These are phyloP conservation scores for Cercospora beticola DNA, from an alignment of 2,329 filamentous ascomycete species.

Conservation along the genomic window DNA sequence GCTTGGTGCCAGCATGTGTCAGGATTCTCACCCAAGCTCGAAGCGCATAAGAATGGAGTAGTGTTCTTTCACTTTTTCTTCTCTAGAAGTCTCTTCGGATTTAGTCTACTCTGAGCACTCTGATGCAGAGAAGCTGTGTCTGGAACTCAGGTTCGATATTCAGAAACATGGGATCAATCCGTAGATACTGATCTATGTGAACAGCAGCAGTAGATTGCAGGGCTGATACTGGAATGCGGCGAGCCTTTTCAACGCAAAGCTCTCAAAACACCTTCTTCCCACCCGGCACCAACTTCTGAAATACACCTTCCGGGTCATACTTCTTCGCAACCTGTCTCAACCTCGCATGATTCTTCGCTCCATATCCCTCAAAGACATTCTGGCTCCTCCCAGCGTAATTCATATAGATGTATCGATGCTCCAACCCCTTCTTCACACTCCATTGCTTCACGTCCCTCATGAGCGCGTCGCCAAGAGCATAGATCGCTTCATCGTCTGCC, in stretches of 20 bases:
- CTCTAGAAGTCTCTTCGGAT: neutral
- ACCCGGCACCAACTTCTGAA: constrained; percentile 19
- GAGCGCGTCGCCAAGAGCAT: neutral
- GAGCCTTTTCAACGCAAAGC: neutral
- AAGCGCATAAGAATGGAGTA: neutral
- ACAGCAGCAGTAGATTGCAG: neutral
- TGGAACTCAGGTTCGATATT: neutral
- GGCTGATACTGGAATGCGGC: neutral
- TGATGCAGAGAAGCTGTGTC: neutral
- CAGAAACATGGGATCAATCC: neutral
- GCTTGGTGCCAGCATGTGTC: neutral
- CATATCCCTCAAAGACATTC: constrained; percentile 23
- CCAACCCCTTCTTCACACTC: constrained; percentile 1
- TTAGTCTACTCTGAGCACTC: neutral
- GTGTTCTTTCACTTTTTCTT: neutral
- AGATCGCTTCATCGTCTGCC: constrained; percentile 3
- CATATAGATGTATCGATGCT: constrained; percentile 19
- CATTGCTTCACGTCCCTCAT: constrained; percentile 1
- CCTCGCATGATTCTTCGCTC: constrained; percentile 14
- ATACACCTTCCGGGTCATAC: constrained; percentile 20
- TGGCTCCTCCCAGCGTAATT: constrained; percentile 22
- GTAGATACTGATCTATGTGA: neutral
- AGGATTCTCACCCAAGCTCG: neutral
- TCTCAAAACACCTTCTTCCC: constrained; percentile 1
- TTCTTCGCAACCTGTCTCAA: constrained; percentile 16